Percentiles rank a stretch among this genome's conserved stretches.
Conservation (phyloP, 1,284 basidiomycete genomes). For the Rhodotorula sp. region DNA sequence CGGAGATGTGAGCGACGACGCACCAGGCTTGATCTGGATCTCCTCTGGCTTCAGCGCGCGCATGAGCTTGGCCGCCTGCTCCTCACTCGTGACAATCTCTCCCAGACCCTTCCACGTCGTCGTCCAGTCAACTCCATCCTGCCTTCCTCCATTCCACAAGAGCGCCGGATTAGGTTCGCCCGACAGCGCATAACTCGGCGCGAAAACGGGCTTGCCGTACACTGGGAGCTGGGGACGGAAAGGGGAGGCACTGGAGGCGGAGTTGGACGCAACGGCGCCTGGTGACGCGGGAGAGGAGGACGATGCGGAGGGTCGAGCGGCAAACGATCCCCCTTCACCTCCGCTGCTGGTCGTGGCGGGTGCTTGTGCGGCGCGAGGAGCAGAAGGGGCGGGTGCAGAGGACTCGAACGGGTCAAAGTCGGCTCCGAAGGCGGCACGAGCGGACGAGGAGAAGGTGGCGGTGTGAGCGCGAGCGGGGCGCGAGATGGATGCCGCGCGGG, state of each 20-base stretch:
- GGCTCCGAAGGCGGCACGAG: neutral
- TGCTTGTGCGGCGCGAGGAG: neutral
- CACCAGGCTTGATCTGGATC: slow-evolving; percentile 91
- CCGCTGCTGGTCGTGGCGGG: too few relatives aligned
- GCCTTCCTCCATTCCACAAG: neutral
- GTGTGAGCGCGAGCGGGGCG: neutral
- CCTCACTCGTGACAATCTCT: slow-evolving; percentile 70
- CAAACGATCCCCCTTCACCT: too few relatives aligned
- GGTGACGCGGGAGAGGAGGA: neutral
- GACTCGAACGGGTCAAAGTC: neutral
- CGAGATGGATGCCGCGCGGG: neutral
- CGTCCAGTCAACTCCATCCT: slow-evolving; percentile 67
- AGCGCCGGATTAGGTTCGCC: neutral
- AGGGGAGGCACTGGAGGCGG: too few relatives aligned
- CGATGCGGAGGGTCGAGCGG: neutral
- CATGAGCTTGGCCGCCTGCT: slow-evolving; percentile 70
- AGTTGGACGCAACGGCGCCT: too few relatives aligned
- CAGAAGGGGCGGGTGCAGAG: neutral
- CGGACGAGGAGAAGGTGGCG: neutral
- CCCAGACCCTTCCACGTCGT: slow-evolving; percentile 82
- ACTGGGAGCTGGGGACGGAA: too few relatives aligned
- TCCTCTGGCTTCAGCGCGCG: slow-evolving; percentile 73
- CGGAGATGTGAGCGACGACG: slow-evolving; percentile 41
- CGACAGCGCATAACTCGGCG: slow-evolving; percentile 2
- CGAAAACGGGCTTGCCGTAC: neutral